Base-by-base conservation (phyloP, 805 yeast genomes). In the Tetrapisispora phaffii region DNA sequence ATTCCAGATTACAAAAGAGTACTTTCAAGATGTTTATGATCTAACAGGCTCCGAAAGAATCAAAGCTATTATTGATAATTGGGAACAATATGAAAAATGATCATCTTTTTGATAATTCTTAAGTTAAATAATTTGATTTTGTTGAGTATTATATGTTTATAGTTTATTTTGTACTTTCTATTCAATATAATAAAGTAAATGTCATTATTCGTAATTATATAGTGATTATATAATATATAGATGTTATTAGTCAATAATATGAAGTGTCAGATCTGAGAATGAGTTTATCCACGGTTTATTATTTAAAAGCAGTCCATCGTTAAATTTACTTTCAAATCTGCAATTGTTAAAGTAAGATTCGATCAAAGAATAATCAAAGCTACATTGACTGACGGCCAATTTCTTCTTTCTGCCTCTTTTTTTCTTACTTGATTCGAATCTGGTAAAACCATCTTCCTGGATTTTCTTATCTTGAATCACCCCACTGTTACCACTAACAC, bases 11-110 rank as follows among this genome's bases (percentile, higher is more conserved):
- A 83, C 97, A 35, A 93, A 87, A 74, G 97, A 89, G 68, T 93
- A 93, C 74, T 93, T 93, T 74, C 84, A 94, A 74, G 95, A 86
- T 58, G 99, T 93, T 44, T 93, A 90, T 66, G 77, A 81, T 47
- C 77, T 93, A 67, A 93, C 99, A 42, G 81, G 84, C 36, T 85
- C 95, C 42, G 95, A 86, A 44, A 87, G 85, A 76, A 85, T 94
- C 65, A 87, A 87, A 74, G 73, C 76, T 42, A 85, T 93, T 57
- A 71, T 93, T 53, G 97, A 93, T 53, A 87, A 88, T 76, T 93
- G 99, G 99, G 97, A 87, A 60, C 72, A 76, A 55, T 90, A 84
- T 67, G 80, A 74, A 63, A 42, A 44, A 20, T 32, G 13, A 28
- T 28, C 4, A 28, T 3, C 10, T 28, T 10, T 28, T 12, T 10